These are phyloP conservation scores for Beauveria sp. DNA, from an alignment of 2,329 filamentous ascomycete species.

Conservation along the genomic window DNA sequence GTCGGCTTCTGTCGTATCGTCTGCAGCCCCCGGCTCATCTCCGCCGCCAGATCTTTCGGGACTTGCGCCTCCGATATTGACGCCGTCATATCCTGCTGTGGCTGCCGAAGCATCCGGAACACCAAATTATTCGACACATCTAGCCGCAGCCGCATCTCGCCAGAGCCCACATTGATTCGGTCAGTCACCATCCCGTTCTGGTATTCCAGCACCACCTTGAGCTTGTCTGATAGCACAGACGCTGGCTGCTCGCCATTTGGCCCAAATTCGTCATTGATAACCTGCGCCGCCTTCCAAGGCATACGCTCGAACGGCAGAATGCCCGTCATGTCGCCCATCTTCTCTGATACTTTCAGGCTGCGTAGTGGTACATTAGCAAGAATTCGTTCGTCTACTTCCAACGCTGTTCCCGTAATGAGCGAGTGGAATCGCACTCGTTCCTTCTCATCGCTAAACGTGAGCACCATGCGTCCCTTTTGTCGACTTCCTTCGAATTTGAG, in stretches of 20 bases:
- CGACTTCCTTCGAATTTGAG: slow-evolving; percentile 62
- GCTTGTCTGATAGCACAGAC: slow-evolving; percentile 67
- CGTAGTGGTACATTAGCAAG: slow-evolving; percentile 61
- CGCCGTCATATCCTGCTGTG: slow-evolving; percentile 70
- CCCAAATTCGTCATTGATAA: slow-evolving; percentile 65
- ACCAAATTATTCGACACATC: slow-evolving; percentile 54
- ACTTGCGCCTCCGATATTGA: slow-evolving; percentile 63
- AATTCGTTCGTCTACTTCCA: slow-evolving; percentile 61
- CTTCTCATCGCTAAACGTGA: slow-evolving; percentile 68
- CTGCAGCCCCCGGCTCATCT: slow-evolving; percentile 57
- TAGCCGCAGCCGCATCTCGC: slow-evolving; percentile 62
- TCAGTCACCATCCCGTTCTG: slow-evolving; percentile 74
- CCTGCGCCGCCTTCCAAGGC: slow-evolving; percentile 58
- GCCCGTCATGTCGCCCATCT: slow-evolving; percentile 40
- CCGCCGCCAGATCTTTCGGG: slow-evolving; percentile 52
- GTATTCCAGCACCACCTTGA: slow-evolving; percentile 69
- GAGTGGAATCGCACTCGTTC: slow-evolving; percentile 66
- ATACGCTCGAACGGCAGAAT: slow-evolving; percentile 43
- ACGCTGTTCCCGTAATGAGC: slow-evolving; percentile 63
- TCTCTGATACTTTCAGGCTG: slow-evolving; percentile 54
- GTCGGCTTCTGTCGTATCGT: slow-evolving; percentile 51
- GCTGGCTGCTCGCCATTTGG: slow-evolving; percentile 50
- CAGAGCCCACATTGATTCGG: slow-evolving; percentile 70
- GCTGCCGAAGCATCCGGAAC: slow-evolving; percentile 61
- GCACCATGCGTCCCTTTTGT: slow-evolving; percentile 61